These are phyloP conservation scores for Ciborinia camelliae DNA, from an alignment of 2,329 filamentous ascomycete species.

Conservation along the genomic window DNA sequence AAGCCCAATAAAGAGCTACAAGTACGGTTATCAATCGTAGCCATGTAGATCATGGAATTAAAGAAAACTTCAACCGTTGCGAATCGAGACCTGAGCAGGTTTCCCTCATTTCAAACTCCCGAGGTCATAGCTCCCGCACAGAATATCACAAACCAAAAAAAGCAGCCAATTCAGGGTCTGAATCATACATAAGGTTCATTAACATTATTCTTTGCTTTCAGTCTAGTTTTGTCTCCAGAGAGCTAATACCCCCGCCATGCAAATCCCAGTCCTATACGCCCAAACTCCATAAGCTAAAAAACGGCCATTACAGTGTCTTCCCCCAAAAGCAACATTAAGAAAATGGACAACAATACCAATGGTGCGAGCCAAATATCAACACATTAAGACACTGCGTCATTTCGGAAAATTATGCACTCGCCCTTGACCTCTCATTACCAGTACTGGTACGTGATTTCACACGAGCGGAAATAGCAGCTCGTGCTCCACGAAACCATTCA, in stretches of 20 bases:
- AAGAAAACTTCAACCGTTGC: not conserved
- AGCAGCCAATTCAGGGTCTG: not conserved
- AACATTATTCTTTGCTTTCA: constrained; percentile 4
- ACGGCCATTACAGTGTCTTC: not conserved
- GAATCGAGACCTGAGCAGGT: not conserved
- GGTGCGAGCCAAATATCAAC: not conserved
- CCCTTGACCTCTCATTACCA: constrained; percentile 2
- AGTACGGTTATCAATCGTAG: too few relatives aligned
- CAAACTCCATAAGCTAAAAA: constrained; percentile 6
- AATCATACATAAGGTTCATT: not conserved
- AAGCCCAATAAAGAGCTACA: too few relatives aligned
- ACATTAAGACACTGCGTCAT: constrained; percentile 1
- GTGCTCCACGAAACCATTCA: constrained; percentile 33
- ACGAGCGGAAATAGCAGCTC: constrained; percentile 29
- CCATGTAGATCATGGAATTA: too few relatives aligned
- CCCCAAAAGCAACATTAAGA: not conserved
- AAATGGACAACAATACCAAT: constrained; percentile 7
- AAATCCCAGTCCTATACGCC: constrained; percentile 7
- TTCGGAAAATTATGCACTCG: constrained; percentile 3
- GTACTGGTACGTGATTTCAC: constrained; percentile 25
- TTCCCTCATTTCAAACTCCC: not conserved
- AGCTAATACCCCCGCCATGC: not conserved
- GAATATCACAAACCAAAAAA: not conserved
- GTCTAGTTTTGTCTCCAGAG: not conserved
- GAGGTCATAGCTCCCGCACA: not conserved